Evolutionary conservation across 2,329 filamentous ascomycete species (phyloP).

Genomic region (Epichloe aotearoae): DNA sequence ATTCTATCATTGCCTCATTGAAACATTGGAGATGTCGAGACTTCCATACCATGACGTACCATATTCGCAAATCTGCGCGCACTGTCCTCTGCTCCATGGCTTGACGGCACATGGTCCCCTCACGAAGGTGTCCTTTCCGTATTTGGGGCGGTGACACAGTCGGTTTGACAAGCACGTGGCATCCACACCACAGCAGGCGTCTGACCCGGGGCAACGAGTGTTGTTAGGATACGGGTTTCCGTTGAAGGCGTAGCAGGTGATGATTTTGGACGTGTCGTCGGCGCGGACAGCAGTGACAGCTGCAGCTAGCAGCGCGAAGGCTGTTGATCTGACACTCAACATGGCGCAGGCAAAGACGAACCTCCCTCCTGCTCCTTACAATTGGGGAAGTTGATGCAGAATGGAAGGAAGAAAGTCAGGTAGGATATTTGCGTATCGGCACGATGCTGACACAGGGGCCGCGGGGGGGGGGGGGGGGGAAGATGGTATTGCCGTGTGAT

Average conservation of each 20-base stretch:
- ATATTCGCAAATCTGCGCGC: slow-evolving; percentile 1
- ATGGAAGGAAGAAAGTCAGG: background rate
- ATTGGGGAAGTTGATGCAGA: too few relatives aligned
- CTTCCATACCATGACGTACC: background rate
- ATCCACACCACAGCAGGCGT: slow-evolving; percentile 1
- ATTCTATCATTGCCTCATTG: too few relatives aligned
- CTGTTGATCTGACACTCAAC: background rate
- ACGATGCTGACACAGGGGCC: too few relatives aligned
- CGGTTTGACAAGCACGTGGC: slow-evolving; percentile 1
- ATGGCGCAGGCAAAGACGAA: background rate
- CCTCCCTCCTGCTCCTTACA: too few relatives aligned
- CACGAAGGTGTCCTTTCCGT: background rate
- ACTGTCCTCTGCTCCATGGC: background rate
- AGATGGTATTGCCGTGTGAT: too few relatives aligned
- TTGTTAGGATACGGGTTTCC: background rate
- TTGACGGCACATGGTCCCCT: slow-evolving; percentile 1
- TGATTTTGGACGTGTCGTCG: background rate
- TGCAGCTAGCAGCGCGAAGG: background rate
- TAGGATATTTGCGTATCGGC: too few relatives aligned
- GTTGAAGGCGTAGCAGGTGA: background rate
- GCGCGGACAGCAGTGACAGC: background rate
- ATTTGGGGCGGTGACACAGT: background rate
- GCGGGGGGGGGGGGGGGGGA: too few relatives aligned
- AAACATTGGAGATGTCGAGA: too few relatives aligned
- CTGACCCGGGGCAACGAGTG: slow-evolving; percentile 2